These are phyloP conservation scores for Dictyostelium firmibasis DNA, from an alignment of 78 protist genomes.

Conservation along the genomic window DNA sequence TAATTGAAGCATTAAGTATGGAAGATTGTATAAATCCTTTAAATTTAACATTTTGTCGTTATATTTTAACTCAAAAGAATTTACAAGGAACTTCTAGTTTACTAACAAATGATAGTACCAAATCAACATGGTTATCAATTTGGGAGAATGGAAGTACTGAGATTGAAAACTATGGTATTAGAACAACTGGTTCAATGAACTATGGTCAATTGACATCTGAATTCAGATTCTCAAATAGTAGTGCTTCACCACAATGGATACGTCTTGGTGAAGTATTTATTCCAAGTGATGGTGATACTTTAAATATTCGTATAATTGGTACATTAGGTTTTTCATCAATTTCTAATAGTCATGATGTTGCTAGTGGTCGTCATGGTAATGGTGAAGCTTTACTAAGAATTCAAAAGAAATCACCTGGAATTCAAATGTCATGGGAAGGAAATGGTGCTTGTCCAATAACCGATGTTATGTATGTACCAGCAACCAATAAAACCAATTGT, in stretches of 20 bases:
- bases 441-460: background rate
- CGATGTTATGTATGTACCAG: background rate
- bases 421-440: slow-evolving; percentile 1
- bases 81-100: background rate
- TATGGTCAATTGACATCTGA: background rate
- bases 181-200: background rate
- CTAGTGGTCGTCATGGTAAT: slow-evolving; percentile 4
- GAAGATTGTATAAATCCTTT: background rate
- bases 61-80: background rate
- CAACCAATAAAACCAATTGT: background rate
- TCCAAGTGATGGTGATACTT: background rate
- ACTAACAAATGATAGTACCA: background rate
- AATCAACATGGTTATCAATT: background rate
- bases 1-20: background rate
- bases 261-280: slow-evolving; percentile 1
- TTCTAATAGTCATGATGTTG: background rate
- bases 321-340: background rate
- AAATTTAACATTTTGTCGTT: background rate
- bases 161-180: background rate
- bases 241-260: background rate
- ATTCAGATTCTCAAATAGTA: background rate
- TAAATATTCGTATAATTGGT: background rate
- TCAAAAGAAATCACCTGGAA: background rate
- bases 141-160: background rate
- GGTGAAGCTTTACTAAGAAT: background rate